These are phyloP conservation scores for Aspergillus uvarum DNA, from an alignment of 2,329 filamentous ascomycete genomes.

Conservation along the genomic window DNA sequence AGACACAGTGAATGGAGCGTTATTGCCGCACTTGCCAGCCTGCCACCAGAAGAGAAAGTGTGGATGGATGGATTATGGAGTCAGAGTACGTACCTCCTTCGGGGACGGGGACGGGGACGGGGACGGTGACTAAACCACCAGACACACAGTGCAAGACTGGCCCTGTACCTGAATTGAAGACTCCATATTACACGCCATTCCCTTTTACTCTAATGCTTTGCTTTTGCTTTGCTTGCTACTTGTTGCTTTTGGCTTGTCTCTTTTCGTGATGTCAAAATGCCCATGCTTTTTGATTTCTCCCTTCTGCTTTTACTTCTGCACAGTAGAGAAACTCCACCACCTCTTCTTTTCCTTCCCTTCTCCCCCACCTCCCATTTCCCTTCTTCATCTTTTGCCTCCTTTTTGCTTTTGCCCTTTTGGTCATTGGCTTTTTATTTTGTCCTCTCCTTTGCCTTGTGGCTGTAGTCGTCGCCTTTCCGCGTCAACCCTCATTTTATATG, in stretches of 20 bases:
- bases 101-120: background rate
- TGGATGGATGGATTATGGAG: background rate
- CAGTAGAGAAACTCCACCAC: background rate
- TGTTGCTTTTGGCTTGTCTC: background rate
- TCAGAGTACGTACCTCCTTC: background rate
- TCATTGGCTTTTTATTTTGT: conserved; percentile 4
- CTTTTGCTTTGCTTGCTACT: background rate
- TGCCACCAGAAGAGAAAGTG: background rate
- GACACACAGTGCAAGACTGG: background rate
- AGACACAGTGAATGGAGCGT: background rate
- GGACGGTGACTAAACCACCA: conserved; percentile 4
- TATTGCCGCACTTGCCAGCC: conserved; percentile 4
- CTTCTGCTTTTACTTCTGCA: conserved; percentile 9
- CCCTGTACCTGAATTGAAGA: conserved; percentile 4
- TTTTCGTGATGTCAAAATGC: background rate
- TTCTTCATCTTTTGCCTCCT: conserved; percentile 3
- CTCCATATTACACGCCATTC: background rate
- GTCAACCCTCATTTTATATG: background rate
- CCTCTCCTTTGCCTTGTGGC: background rate
- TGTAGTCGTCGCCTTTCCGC: background rate
- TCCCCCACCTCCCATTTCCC: background rate
- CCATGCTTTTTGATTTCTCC: conserved; percentile 10
- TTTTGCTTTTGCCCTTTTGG: conserved; percentile 14
- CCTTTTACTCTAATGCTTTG: background rate
- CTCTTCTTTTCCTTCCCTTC: background rate